These are phyloP conservation scores for Hyphopichia burtonii DNA, from an alignment of 1,139 yeast genomes.

Conservation along the genomic window DNA sequence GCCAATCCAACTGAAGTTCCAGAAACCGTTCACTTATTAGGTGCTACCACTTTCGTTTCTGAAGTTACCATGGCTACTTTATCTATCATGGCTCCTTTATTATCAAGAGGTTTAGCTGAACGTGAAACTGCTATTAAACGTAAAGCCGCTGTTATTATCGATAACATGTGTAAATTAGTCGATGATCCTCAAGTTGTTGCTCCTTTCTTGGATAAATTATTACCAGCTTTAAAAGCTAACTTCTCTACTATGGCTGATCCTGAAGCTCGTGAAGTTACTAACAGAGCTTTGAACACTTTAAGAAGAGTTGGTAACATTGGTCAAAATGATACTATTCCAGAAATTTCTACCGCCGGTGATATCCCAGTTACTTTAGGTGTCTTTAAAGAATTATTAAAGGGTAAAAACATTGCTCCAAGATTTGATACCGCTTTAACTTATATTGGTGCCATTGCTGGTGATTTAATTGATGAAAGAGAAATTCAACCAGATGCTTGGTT, in stretches of 20 bases:
- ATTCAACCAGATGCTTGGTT: conserved; percentile 92
- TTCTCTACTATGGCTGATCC: conserved; percentile 98
- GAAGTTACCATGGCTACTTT: conserved; percentile 99
- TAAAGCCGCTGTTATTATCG: conserved; percentile 98
- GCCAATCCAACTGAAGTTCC: conserved; percentile 97
- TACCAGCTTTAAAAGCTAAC: conserved; percentile 95
- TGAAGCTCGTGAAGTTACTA: conserved; percentile 98
- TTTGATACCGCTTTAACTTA: conserved; percentile 75
- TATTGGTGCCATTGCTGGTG: conserved; percentile 97
- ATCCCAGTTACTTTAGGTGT: conserved; percentile 80
- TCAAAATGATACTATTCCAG: conserved; percentile 87
- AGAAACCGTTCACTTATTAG: conserved; percentile 97
- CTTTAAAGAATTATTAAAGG: conserved; percentile 69
- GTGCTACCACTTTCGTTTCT: conserved; percentile 99
- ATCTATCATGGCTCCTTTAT: conserved; percentile 98
- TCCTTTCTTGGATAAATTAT: conserved; percentile 93
- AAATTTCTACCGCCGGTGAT: conserved; percentile 98
- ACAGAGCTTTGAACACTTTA: conserved; percentile 94
- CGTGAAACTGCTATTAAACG: conserved; percentile 99
- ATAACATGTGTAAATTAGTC: conserved; percentile 99
- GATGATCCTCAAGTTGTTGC: conserved; percentile 99
- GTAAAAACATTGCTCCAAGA: conserved; percentile 70
- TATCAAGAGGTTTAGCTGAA: conserved; percentile 99
- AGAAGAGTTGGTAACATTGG: conserved; percentile 98
- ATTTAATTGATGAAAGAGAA: conserved; percentile 96